Conservation (phyloP, 1,284 basidiomycete species). For the Somion occarium region DNA sequence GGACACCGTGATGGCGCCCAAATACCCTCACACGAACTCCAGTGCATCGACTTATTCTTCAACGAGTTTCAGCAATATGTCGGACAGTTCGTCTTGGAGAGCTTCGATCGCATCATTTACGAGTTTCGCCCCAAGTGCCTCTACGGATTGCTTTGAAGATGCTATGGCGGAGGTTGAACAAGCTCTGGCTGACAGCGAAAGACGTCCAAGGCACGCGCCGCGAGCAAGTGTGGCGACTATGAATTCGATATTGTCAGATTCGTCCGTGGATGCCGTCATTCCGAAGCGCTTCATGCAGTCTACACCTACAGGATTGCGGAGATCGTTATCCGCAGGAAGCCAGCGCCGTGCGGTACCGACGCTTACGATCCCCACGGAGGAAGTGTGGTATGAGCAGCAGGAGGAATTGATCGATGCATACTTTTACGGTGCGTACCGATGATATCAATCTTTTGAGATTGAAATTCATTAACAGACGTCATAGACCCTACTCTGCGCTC, state of each 20-base stretch:
- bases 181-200: background rate
- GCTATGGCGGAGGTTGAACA: background rate
- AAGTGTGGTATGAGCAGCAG: conserved; percentile 37
- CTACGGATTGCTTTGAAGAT: conserved; percentile 3
- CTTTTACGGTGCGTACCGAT: conserved; percentile 39
- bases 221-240: conserved; percentile 53
- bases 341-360: background rate
- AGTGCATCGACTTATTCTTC: conserved; percentile 11
- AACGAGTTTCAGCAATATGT: conserved; percentile 15
- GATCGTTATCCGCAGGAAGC: conserved; percentile 22
- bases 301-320: conserved; percentile 14
- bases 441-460: conserved; percentile 1
- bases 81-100: conserved; percentile 23
- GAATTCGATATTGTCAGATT: conserved; percentile 52
- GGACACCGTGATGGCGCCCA: background rate
- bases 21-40: conserved; percentile 1
- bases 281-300: conserved; percentile 27
- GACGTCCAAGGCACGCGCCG: conserved; percentile 15
- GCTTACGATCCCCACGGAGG: conserved; percentile 26
- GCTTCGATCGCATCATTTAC: conserved; percentile 18
- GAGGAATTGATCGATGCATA: conserved; percentile 45
- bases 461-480: background rate
- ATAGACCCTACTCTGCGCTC: conserved; percentile 12
- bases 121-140: conserved; percentile 2
- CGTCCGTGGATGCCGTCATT: conserved; percentile 52